Evolutionary conservation across 768 basidiomycete species (phyloP), one percentile per base, ranked within the genome.

Genomic region (Lactifluus echinatus): DNA sequence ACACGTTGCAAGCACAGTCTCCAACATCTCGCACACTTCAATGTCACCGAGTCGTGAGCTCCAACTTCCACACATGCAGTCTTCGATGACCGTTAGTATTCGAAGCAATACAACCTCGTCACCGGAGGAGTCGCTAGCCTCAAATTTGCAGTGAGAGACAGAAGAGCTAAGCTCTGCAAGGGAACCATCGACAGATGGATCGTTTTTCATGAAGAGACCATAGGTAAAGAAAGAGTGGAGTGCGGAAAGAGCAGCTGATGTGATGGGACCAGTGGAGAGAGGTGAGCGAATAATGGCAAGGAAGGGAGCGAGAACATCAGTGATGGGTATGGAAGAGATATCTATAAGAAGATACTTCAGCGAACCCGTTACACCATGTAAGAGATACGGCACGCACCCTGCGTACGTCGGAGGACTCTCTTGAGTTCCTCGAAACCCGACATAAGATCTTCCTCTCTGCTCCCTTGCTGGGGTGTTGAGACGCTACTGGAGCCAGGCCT

Each of bases 11-110:
- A 99, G 71, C 4, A 97, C 95, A 1, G 94, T 95, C 71, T 99
- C 96, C 64, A 99, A 75, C 87, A 99, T 93, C 72, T 97, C 96
- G 68, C 96, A 99, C 15, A 98, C 86, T 68, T 93, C 92, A 52
- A 96, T 81, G 65, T 99, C 95, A 26, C 89, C 91, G 34, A 98
- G 77, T 10, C 76, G 75, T n/a, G 72, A 69, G 1, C 89, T 87
- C 28, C 90, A 82, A 55, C 71, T 73, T 56, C 83, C 77, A 62
- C 85, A 85, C 61, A 96, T 76, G 65, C 88, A 87, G 62, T 89
- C 83, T 60, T 90, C 83, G 51, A 95, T 93, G 17, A 98, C 85
- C 8, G 85, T 80, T 76, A 98, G 82, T 57, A 98, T 93, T 69
- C 85, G 89, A 62, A 95, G 78, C 7, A 98, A 76, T 8, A 97